Conservation (phyloP, 805 yeast species). For the Yamadazyma laniorum region DNA sequence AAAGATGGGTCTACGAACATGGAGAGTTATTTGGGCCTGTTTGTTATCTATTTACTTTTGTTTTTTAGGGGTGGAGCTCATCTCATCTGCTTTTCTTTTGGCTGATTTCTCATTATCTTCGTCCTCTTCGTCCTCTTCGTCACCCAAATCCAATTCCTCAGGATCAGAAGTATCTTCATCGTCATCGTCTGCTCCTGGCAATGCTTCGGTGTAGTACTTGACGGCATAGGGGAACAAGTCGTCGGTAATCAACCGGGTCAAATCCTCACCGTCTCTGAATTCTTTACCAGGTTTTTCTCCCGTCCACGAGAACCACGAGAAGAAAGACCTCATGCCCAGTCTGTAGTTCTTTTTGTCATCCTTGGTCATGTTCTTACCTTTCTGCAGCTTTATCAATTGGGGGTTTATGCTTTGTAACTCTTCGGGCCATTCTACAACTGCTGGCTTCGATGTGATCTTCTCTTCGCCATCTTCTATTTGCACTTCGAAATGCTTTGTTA, state of each 20-base stretch:
- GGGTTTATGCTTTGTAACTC: slow-evolving; percentile 61
- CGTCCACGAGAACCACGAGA: slow-evolving; percentile 86
- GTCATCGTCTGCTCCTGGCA: slow-evolving; percentile 58
- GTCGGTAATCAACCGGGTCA: slow-evolving; percentile 69
- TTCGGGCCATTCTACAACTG: slow-evolving; percentile 65
- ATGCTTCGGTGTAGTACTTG: slow-evolving; percentile 74
- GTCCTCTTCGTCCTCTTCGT: slow-evolving; percentile 40
- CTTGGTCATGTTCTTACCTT: slow-evolving; percentile 35
- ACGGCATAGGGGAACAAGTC: slow-evolving; percentile 85
- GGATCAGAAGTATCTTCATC: slow-evolving; percentile 49
- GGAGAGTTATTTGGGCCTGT: too few relatives aligned
- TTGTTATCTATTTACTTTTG: slow-evolving; percentile 1
- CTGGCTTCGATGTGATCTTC: slow-evolving; percentile 52
- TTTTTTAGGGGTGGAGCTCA: too few relatives aligned
- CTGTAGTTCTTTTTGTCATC: slow-evolving; percentile 63
- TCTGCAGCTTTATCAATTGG: slow-evolving; percentile 40
- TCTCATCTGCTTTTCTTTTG: slow-evolving; percentile 7
- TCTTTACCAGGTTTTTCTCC: slow-evolving; percentile 76
- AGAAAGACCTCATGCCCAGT: slow-evolving; percentile 76
- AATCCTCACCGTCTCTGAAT: slow-evolving; percentile 73
- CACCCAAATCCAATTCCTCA: slow-evolving; percentile 53
- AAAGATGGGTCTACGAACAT: too few relatives aligned
- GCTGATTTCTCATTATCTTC: slow-evolving; percentile 1
- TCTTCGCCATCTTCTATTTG: slow-evolving; percentile 54
- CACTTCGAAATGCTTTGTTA: slow-evolving; percentile 58